A percentile compares a stretch with the other conserved stretches of the same genome.
These are phyloP conservation scores for Penicillium psychrosexuale DNA, from an alignment of 2,329 filamentous ascomycete genomes.

Conservation along the genomic window DNA sequence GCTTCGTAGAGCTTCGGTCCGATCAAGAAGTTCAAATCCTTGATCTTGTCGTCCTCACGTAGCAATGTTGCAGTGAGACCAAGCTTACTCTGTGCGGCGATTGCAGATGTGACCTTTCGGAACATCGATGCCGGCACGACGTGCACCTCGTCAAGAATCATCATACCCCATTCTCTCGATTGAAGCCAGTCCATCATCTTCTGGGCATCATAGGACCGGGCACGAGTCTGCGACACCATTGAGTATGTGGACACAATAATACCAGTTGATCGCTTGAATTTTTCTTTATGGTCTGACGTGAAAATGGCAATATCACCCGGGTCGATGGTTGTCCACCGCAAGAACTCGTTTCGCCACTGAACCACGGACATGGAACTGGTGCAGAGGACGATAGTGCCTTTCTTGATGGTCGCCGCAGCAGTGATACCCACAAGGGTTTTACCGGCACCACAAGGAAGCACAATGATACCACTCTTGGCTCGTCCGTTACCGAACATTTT, in stretches of 20 bases:
- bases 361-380: slow-evolving; percentile 98
- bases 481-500: slow-evolving; percentile 99
- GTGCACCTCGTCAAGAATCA: slow-evolving; percentile 96
- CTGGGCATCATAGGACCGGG: slow-evolving; percentile 84
- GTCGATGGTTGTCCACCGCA: slow-evolving; percentile 99
- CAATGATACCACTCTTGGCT: slow-evolving; percentile 95
- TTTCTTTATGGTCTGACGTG: slow-evolving; percentile 85
- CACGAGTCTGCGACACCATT: slow-evolving; percentile 92
- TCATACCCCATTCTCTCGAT: slow-evolving; percentile 89
- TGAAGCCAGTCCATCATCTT: slow-evolving; percentile 97
- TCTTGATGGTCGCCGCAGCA: slow-evolving; percentile 95
- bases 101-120: slow-evolving; percentile 84
- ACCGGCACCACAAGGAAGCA: slow-evolving; percentile 90
- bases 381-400: slow-evolving; percentile 90
- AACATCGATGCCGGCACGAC: slow-evolving; percentile 97
- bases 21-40: slow-evolving; percentile 94
- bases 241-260: slow-evolving; percentile 98
- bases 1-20: slow-evolving; percentile 97
- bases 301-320: slow-evolving; percentile 92
- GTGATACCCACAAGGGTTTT: slow-evolving; percentile 99
- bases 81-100: slow-evolving; percentile 93
- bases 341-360: slow-evolving; percentile 93
- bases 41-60: slow-evolving; percentile 97
- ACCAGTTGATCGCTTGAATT: slow-evolving; percentile 83
- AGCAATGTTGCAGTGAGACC: slow-evolving; percentile 91